These are phyloP conservation scores for Pseudogymnoascus pannorum DNA, from an alignment of 2,329 filamentous ascomycete genomes.

Conservation along the genomic window DNA sequence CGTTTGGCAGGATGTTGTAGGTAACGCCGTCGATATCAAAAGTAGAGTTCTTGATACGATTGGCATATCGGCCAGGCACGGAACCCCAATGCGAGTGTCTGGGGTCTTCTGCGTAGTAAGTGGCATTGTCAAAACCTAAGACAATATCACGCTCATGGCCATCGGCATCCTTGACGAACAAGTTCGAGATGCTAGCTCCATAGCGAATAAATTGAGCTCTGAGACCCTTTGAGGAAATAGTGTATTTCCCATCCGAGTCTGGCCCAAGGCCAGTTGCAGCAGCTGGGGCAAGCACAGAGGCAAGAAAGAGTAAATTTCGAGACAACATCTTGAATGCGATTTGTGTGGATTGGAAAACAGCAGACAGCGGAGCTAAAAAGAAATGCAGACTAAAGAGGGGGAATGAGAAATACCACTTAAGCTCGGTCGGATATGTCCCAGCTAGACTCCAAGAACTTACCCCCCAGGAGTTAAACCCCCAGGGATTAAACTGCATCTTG, in stretches of 20 bases:
- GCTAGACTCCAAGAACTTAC: not conserved
- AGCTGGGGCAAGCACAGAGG: slow-evolving; percentile 13
- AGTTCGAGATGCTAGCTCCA: slow-evolving; percentile 64
- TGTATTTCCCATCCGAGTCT: slow-evolving; percentile 61
- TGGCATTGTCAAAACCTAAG: slow-evolving; percentile 68
- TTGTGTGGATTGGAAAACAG: not conserved
- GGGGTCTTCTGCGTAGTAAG: slow-evolving; percentile 56
- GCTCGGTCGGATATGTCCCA: not conserved
- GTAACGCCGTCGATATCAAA: slow-evolving; percentile 58
- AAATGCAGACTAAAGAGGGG: not conserved
- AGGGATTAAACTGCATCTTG: not conserved
- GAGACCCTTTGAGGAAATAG: slow-evolving; percentile 60
- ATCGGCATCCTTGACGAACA: slow-evolving; percentile 62
- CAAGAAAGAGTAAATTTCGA: slow-evolving; percentile 13
- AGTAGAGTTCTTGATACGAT: slow-evolving; percentile 71
- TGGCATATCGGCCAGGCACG: slow-evolving; percentile 71
- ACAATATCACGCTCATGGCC: slow-evolving; percentile 65
- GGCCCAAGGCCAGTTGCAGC: slow-evolving; percentile 30
- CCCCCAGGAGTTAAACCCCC: not conserved
- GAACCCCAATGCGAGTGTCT: slow-evolving; percentile 65
- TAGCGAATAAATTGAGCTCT: slow-evolving; percentile 65
- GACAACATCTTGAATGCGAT: slow-evolving; percentile 17
- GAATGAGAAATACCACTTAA: not conserved
- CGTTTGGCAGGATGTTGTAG: slow-evolving; percentile 57
- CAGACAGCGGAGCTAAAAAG: not conserved